Base-by-base conservation (phyloP, 352 stramenopile genomes). In the Pythium folliculosum region DNA sequence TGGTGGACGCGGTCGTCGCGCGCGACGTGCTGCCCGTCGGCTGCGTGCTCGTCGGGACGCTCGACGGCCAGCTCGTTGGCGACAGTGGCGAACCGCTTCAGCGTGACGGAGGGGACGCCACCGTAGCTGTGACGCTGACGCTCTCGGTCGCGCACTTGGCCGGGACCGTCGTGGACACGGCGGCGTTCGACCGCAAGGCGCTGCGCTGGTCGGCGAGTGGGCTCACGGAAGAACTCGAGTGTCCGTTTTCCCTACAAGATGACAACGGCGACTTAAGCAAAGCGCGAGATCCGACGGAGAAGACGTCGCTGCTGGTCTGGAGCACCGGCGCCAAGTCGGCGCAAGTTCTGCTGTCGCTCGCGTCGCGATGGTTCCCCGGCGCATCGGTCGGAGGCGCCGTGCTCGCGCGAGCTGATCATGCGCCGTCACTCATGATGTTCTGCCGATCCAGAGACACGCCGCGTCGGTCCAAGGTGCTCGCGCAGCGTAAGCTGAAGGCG, bases 301-400 rank as follows among this genome's bases (percentile, higher is more conserved):
- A 45, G 2, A 73, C 80, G n/a, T 88, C 76, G 23, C 78, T 89
- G 40, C 37, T 90, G 43, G n/a, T 89, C 17, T 87, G 84, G 55
- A 79, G 80, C 50, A 77, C 77, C 22, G 89, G 89, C 60, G 60
- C 70, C 16, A 77, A 78, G 56, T 81, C 81, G 21, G 74, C 80
- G 9, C 65, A 69, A 35, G 71, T 81, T n/a, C 63, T 92, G 10
- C 45, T 81, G 14, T 48, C 50, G 7, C 59, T 78, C 17, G 52
- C 86, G 22, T 54, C 64, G 3, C 40, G 75, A 37, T 84, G 78
- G 78, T 70, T 80, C 65, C 72, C 82, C 4, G 47, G 38, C 23
- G 72, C 74, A 9, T 35, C 72, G 3, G 55, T 92, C 35, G 69
- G 78, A 17, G 84, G 84, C 0, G 77, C 45, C 0, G 79, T 90